Base-by-base conservation (phyloP, 257 asterid genomes). In the Solanum corneliomulleri region DNA sequence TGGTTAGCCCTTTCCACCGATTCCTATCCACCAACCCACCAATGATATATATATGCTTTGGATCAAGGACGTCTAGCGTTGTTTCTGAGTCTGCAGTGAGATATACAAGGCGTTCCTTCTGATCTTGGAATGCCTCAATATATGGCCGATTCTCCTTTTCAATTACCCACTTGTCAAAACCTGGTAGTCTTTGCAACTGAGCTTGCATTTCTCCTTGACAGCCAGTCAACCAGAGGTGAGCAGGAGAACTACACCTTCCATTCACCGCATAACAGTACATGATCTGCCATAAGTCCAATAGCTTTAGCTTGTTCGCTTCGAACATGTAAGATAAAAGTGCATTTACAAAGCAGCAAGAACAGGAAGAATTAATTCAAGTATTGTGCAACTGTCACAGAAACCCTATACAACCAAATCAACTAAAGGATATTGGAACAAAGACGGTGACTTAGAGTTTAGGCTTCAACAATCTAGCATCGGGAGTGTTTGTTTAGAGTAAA, bases 11-110 rank as follows among this genome's bases (percentile, higher is more conserved):
- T 94, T 97, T 96, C 97, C 96, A 97, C 52, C 98, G 95, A 89
- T 97, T 97, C 90, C 98, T 90, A 90, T 97, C 99, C 92, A 97
- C 99, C 94, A 97, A 90, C 44, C 99, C 99, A 88, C 99, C 99
- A 77, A 97, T 91, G 74, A 97, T 93, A 90, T 97, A 97, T 84
- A 95, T 86, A 86, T 94, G 92, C 88, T 92, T 94, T 33, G 93
- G 94, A 90, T 97, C 99, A 41, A 97, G 96, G 90, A 93, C 98
- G 86, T 91, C 93, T 31, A 97, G 92, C 41, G 86, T 85, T 82
- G 90, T 92, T 88, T 96, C 99, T 60, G 99, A 95, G 91, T 97
- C 99, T 1, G 99, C 99, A 11, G 99, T 97, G 68, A 95, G 98
- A 91, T 97, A 97, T 83, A 97, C 98, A 89, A 97, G 92, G 83